A percentile compares a stretch with the other conserved stretches of the same genome.
These are phyloP conservation scores for Colletotrichum camelliae DNA, from an alignment of 2,329 filamentous ascomycete species.

Conservation along the genomic window DNA sequence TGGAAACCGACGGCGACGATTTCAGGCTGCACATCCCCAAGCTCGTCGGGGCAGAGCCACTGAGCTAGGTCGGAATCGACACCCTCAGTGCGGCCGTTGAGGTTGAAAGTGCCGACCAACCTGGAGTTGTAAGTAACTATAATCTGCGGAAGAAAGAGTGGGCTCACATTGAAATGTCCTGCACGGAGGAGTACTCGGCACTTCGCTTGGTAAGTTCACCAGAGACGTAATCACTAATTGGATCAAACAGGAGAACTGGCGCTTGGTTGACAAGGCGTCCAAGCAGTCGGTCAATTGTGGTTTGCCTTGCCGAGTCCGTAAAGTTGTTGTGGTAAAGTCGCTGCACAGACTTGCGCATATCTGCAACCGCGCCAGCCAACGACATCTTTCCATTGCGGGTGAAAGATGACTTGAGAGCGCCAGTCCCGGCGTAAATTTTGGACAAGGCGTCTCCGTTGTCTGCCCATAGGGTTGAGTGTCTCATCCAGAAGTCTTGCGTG, in stretches of 20 bases:
- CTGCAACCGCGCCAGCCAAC: conserved; percentile 89
- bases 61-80: conserved; percentile 79
- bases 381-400: conserved; percentile 97
- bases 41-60: conserved; percentile 77
- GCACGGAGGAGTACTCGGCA: conserved; percentile 76
- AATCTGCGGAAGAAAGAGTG: not conserved
- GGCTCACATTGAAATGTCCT: conserved; percentile 76
- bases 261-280: conserved; percentile 84
- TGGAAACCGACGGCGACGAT: conserved; percentile 94
- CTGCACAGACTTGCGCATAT: conserved; percentile 92
- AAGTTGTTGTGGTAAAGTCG: conserved; percentile 98
- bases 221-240: conserved; percentile 89
- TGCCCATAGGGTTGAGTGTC: conserved; percentile 93
- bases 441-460: conserved; percentile 96
- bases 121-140: conserved; percentile 34
- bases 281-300: conserved; percentile 91
- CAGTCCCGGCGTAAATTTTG: conserved; percentile 95
- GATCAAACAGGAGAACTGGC: conserved; percentile 88
- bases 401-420: conserved; percentile 93
- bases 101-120: conserved; percentile 86
- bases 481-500: conserved; percentile 84
- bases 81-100: conserved; percentile 86
- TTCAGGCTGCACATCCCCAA: conserved; percentile 72
- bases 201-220: conserved; percentile 72
- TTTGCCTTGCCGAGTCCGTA: conserved; percentile 88